phyloP scores from a whole-genome alignment of 257 asterid genomes.

The Nicotiana knightiana region DNA sequence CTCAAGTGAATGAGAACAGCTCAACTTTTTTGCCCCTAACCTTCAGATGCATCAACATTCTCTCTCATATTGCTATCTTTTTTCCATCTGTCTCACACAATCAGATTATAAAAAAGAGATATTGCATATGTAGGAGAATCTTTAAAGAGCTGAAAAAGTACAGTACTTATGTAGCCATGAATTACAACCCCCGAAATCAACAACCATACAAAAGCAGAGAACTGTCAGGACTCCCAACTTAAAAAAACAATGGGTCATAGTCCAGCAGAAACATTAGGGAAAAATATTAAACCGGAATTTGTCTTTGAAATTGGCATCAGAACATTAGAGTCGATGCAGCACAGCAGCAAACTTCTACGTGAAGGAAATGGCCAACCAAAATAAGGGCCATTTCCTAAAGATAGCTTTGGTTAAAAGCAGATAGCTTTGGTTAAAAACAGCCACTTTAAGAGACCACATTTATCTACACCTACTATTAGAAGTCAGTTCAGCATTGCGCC shows the following conservation, averaged over 20 bases:
- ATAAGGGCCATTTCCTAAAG: conserved; percentile 2
- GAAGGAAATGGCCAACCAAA: conserved; percentile 1
- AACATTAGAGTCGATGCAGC: background rate
- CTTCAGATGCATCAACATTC: background rate
- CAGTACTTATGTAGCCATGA: background rate
- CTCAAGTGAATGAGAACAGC: background rate
- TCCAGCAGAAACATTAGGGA: background rate
- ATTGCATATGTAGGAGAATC: background rate
- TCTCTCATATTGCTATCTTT: background rate
- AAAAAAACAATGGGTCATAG: background rate
- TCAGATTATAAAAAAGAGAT: background rate
- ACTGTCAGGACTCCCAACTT: conserved; percentile 2
- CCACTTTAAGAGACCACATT: background rate
- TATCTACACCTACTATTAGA: background rate
- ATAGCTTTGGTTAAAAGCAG: background rate
- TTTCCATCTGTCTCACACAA: background rate
- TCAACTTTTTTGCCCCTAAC: background rate
- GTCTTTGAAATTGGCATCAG: background rate
- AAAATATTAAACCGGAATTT: background rate
- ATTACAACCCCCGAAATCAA: background rate
- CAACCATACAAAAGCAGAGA: background rate
- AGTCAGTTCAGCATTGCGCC: background rate
- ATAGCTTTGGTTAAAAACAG: background rate
- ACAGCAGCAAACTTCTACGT: background rate
- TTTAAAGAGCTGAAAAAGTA: background rate